These are phyloP conservation scores for Termitomyces sp. DNA, from an alignment of 768 basidiomycete species.

Conservation along the genomic window DNA sequence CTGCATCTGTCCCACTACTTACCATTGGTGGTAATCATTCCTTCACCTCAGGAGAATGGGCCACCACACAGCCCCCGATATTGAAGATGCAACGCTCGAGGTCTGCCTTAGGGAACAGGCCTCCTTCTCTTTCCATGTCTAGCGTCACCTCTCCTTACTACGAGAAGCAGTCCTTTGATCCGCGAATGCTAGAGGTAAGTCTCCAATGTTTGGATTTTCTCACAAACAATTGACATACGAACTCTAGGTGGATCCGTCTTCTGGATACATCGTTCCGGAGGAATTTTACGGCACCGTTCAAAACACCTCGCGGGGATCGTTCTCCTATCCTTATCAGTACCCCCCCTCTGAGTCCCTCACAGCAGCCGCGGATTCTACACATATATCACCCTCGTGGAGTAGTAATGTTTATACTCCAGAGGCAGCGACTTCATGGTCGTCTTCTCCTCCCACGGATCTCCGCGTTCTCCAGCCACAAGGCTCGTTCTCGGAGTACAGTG, in stretches of 20 bases:
- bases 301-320: slow-evolving; percentile 6
- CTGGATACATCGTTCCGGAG: slow-evolving; percentile 4
- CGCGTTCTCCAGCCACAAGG: not conserved
- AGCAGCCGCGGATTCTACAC: slow-evolving; percentile 15
- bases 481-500: not conserved
- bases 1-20: slow-evolving; percentile 27
- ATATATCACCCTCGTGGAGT: slow-evolving; percentile 38
- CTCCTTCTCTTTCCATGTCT: not conserved
- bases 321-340: not conserved
- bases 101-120: slow-evolving; percentile 12
- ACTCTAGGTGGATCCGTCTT: not conserved
- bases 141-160: not conserved
- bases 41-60: slow-evolving; percentile 5
- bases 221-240: not conserved
- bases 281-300: slow-evolving; percentile 11
- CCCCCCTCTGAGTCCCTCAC: slow-evolving; percentile 4
- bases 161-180: slow-evolving; percentile 10
- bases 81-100: slow-evolving; percentile 15
- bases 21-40: slow-evolving; percentile 10
- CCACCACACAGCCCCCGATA: slow-evolving; percentile 1
- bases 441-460: slow-evolving; percentile 5
- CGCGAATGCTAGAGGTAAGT: slow-evolving; percentile 9
- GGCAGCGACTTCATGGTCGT: slow-evolving; percentile 3
- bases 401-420: slow-evolving; percentile 18
- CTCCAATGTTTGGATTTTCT: not conserved